Base-by-base conservation (phyloP, 352 stramenopile genomes). In the Sclerospora graminicola region DNA sequence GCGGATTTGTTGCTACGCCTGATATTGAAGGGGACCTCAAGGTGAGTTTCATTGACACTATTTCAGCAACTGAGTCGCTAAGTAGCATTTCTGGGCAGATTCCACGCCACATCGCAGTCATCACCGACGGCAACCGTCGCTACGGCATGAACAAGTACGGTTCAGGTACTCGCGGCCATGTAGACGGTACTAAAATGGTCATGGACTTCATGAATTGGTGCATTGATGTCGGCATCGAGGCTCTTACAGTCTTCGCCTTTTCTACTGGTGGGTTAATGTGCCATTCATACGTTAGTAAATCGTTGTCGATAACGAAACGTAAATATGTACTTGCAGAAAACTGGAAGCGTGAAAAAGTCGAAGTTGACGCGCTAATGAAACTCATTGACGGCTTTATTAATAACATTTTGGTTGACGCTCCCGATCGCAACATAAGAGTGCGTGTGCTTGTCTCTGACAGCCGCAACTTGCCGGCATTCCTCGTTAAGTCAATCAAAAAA, bases 111-210 rank as follows among this genome's bases (percentile, higher is more conserved):
- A 83, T 98, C 10, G 93, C 90, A 1, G 83, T 98, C 50, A 96
- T 98, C 59, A 97, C 97, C 62, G 94, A 98, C 56, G 94, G 94
- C 38, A 98, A 98, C 59, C 88, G 89, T 16, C 85, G 94, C 48
- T 98, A 95, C 66, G 91, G 93, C 11, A 89, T 86, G 44, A 66
- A 63, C 16, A 88, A 78, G 33, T 89, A 90, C 54, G 81, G 77
- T 23, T 60, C 77, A 7, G 72, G 76, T 10, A 63, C 84, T 23
- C 65, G 78, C 41, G 95, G 95, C 18, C 95, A 99, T 57, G 86
- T 73, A 51, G 92, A 97, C 48, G 95, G 94, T 27, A 95, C 84
- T 48, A 92, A 92, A 66, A 97, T 86, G 45, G 68, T 99, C n/a
- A 88, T 96, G 20, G 71, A 95, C 30, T 98, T 98, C 63, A 84